Conservation (phyloP, 768 basidiomycete genomes). For the Cubamyces lactineus region DNA sequence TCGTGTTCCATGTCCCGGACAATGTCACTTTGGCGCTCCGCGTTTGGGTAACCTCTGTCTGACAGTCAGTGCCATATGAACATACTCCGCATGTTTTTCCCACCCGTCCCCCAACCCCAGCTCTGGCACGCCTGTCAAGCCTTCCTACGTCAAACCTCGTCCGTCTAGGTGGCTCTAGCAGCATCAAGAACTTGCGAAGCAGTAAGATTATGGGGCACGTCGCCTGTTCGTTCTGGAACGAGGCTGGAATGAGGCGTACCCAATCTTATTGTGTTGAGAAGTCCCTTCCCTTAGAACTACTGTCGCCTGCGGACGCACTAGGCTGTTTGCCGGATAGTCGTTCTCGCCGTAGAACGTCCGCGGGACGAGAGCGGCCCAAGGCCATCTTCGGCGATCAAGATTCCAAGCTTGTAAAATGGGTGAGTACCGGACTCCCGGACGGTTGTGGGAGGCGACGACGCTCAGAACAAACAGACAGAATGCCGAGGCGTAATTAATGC, state of each 20-base stretch:
- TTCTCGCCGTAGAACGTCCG: conserved; percentile 9
- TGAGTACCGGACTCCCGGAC: conserved; percentile 21
- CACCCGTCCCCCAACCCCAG: conserved; percentile 4
- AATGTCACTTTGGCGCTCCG: conserved; percentile 19
- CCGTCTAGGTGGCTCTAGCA: conserved; percentile 20
- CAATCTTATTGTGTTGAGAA: conserved; percentile 15
- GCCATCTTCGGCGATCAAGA: conserved; percentile 26
- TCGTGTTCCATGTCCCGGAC: conserved; percentile 12
- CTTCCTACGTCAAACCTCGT: conserved; percentile 10
- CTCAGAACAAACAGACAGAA: background rate
- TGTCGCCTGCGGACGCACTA: conserved; percentile 15
- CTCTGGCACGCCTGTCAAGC: conserved; percentile 1
- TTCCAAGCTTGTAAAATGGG: conserved; percentile 22
- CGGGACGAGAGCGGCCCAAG: conserved; percentile 13
- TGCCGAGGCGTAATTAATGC: background rate
- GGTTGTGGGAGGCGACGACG: conserved; percentile 11
- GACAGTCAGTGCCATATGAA: conserved; percentile 14
- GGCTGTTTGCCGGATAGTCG: conserved; percentile 16
- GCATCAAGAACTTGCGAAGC: conserved; percentile 4
- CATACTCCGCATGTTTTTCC: conserved; percentile 16
- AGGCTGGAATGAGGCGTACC: conserved; percentile 19
- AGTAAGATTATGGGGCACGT: conserved; percentile 16
- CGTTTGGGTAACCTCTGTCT: conserved; percentile 10
- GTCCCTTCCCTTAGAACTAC: conserved; percentile 7
- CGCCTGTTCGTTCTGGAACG: conserved; percentile 14